Conservation (phyloP, 352 stramenopile genomes). For the Phytophthora colocasiae region DNA sequence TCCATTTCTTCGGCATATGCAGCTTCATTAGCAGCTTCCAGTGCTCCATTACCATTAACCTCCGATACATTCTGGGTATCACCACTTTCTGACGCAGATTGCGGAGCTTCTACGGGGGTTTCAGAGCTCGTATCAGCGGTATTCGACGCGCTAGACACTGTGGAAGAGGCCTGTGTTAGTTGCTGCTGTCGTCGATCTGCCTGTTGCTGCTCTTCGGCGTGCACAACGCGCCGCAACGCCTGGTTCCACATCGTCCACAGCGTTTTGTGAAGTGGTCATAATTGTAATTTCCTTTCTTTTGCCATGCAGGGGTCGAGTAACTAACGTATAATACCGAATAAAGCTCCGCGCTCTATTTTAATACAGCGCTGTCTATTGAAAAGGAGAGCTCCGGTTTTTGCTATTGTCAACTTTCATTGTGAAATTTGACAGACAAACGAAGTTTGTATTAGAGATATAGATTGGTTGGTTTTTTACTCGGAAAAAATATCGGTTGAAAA, state of each 20-base stretch:
- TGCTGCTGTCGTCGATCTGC: constrained; percentile 38
- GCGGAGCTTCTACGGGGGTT: constrained; percentile 3
- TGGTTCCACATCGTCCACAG: constrained; percentile 40
- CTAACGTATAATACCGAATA: no score
- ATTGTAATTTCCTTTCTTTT: no score
- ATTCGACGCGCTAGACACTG: constrained; percentile 14
- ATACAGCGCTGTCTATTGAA: no score
- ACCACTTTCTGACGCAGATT: constrained; percentile 6
- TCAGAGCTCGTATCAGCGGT: not conserved
- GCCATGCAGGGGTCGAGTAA: no score
- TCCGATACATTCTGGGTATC: not conserved
- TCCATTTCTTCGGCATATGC: constrained; percentile 37
- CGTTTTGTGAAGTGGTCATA: not conserved
- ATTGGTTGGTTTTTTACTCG: no score
- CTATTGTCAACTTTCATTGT: no score
- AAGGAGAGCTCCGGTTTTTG: no score
- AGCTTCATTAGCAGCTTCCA: constrained; percentile 1
- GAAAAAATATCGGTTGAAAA: no score
- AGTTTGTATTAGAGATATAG: no score
- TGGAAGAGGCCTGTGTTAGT: constrained; percentile 19
- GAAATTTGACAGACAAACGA: no score
- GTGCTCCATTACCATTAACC: not conserved
- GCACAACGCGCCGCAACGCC: constrained; percentile 36
- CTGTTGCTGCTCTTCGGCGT: constrained; percentile 37
- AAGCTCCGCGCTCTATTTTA: no score